Evolutionary conservation across 1,139 yeast species (phyloP).

Genomic region (Schizosaccharomyces versatilis): DNA sequence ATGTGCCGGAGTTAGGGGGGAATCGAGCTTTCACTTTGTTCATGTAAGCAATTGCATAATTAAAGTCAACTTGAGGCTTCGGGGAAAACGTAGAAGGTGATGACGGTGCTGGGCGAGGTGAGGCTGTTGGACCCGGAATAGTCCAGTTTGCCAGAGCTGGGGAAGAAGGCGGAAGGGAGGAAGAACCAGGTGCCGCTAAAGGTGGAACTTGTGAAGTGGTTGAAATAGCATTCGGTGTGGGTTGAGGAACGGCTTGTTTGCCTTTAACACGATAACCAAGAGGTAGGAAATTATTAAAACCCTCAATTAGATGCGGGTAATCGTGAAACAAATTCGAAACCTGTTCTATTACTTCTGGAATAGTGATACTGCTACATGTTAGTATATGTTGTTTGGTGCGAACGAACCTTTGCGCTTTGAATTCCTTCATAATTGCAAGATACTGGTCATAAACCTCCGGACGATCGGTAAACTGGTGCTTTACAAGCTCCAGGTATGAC

Average conservation of each 20-base stretch:
- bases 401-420: constrained; percentile 44
- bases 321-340: constrained; percentile 81
- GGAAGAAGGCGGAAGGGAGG: not conserved
- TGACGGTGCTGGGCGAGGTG: not conserved
- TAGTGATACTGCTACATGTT: too few relatives aligned
- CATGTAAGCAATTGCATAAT: constrained; percentile 88
- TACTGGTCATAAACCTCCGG: constrained; percentile 93
- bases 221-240: constrained; percentile 78
- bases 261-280: constrained; percentile 79
- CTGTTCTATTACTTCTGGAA: constrained; percentile 86
- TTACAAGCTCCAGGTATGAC: constrained; percentile 85
- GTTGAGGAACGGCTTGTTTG: constrained; percentile 69
- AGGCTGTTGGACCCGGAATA: not conserved
- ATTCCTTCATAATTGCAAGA: constrained; percentile 93
- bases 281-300: constrained; percentile 89
- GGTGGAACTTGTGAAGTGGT: constrained; percentile 85
- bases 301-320: constrained; percentile 81
- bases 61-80: constrained; percentile 62
- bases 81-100: not conserved
- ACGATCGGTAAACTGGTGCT: constrained; percentile 70
- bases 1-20: constrained; percentile 83
- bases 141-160: not conserved
- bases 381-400: constrained; percentile 17
- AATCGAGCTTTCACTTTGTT: constrained; percentile 87
- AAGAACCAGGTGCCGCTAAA: not conserved